These are phyloP conservation scores for Epichloe gansuensis DNA, from an alignment of 2,329 filamentous ascomycete genomes.

Conservation along the genomic window DNA sequence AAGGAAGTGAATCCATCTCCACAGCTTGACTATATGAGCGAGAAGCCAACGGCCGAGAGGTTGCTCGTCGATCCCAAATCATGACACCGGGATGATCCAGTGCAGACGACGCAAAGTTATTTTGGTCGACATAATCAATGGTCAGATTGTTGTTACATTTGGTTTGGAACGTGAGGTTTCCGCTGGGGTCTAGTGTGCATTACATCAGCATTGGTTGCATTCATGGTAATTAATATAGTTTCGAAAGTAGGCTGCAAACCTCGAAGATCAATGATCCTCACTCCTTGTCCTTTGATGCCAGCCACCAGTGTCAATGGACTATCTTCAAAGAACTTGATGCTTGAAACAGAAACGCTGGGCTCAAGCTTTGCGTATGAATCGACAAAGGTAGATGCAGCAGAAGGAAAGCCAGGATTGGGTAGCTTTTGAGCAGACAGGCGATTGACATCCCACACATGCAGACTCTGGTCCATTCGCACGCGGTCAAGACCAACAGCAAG, in stretches of 20 bases:
- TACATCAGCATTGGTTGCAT: neutral
- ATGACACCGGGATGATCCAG: conserved; percentile 62
- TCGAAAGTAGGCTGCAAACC: conserved; percentile 31
- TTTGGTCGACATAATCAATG: conserved; percentile 68
- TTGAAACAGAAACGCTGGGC: conserved; percentile 63
- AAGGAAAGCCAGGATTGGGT: conserved; percentile 36
- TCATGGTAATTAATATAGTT: neutral
- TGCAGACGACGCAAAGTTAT: conserved; percentile 74
- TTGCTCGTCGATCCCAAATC: conserved; percentile 66
- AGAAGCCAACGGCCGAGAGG: conserved; percentile 38
- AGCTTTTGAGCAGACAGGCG: conserved; percentile 41
- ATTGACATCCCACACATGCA: conserved; percentile 73
- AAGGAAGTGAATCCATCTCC: conserved; percentile 49
- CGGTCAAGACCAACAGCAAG: conserved; percentile 70
- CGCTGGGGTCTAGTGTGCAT: conserved; percentile 31
- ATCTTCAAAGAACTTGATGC: conserved; percentile 70
- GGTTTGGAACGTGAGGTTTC: conserved; percentile 48
- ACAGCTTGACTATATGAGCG: conserved; percentile 43
- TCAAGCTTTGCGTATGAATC: conserved; percentile 49
- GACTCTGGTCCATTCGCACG: conserved; percentile 68
- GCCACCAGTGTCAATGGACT: conserved; percentile 64
- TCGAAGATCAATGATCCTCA: conserved; percentile 68
- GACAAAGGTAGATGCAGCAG: conserved; percentile 35
- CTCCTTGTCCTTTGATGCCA: conserved; percentile 62
- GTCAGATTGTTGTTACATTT: conserved; percentile 60